These are phyloP conservation scores for Pyracantha coccinea DNA, from an alignment of 331 rosid genomes.

Conservation along the genomic window DNA sequence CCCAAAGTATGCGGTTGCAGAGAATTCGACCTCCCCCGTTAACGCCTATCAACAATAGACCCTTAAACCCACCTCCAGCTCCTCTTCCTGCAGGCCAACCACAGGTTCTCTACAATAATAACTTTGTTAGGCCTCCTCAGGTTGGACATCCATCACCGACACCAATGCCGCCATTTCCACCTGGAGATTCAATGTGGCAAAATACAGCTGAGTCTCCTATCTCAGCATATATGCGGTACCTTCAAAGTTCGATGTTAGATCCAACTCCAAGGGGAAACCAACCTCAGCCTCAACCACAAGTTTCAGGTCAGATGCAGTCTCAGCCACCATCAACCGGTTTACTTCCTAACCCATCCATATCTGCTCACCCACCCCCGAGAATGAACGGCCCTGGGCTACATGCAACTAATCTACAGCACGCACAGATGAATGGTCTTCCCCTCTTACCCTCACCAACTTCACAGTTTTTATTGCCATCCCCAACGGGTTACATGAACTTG, in stretches of 20 bases:
- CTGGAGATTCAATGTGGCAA: slow-evolving; percentile 49
- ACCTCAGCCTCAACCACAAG: slow-evolving; percentile 41
- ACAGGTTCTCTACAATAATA: slow-evolving; percentile 37
- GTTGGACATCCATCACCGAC: slow-evolving; percentile 54
- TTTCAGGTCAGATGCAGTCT: slow-evolving; percentile 37
- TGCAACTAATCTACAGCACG: slow-evolving; percentile 35
- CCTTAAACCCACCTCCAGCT: slow-evolving; percentile 38
- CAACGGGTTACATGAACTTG: slow-evolving; percentile 55
- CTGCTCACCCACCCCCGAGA: slow-evolving; percentile 51
- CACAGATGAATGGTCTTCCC: slow-evolving; percentile 45
- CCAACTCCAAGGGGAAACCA: slow-evolving; percentile 58
- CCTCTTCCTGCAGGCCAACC: slow-evolving; percentile 42
- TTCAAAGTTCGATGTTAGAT: slow-evolving; percentile 63
- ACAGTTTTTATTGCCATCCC: slow-evolving; percentile 84
- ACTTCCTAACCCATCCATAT: slow-evolving; percentile 61
- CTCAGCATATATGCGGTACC: slow-evolving; percentile 89
- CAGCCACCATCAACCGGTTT: slow-evolving; percentile 52
- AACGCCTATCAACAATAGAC: slow-evolving; percentile 59
- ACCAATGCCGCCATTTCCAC: slow-evolving; percentile 33
- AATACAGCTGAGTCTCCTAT: slow-evolving; percentile 87
- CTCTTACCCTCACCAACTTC: slow-evolving; percentile 87
- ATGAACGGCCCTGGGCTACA: slow-evolving; percentile 40
- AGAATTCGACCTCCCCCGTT: slow-evolving; percentile 90
- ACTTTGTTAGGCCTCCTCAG: slow-evolving; percentile 49
- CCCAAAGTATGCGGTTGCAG: slow-evolving; percentile 85